Evolutionary conservation across 2,329 filamentous ascomycete species (phyloP), one percentile per base, ranked within the genome.

Genomic region (Cercospora nicotianae): DNA sequence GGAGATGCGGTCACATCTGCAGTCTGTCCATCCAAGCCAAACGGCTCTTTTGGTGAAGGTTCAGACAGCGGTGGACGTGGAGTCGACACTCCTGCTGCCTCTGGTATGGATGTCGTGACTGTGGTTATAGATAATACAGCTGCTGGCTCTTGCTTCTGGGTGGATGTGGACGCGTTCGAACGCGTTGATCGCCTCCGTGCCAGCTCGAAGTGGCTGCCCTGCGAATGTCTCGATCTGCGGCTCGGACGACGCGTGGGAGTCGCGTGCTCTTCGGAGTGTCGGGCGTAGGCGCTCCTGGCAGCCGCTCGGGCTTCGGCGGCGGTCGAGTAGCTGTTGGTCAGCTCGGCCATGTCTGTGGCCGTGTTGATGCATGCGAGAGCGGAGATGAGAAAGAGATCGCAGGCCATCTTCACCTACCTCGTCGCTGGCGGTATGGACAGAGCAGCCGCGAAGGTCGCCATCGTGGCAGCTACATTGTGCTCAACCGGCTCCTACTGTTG

Each of bases 181-280:
- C 48, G 28, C 28, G 61, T 64, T 10, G 61, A 64, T 12, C 61
- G 30, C 20, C 61, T 48, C 9, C 61, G 45, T 42, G 61, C 61
- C 12, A 64, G 30, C 13, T 64, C 61, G 20, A 64, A 64, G 33
- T 64, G 61, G 20, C 45, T 64, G 28, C 61, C 61, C n/a, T 64
- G 61, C 28, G 61, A 64, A 5, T 48, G 53, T 26, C 61, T 39
- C n/a, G 61, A 64, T 23, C 33, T 39, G 28, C 61, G 61, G 33
- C 61, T 64, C 28, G 61, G 61, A 16, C 61, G 61, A 26, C 61
- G 61, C 33, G 61, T 64, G 8, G 61, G 61, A 12, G 61, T 64
- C 42, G 30, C 30, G 28, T 64, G 45, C 6, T 64, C 61, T 28
- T 64, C 61, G 9, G 61, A 30, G 13, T 39, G 60, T 26, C 61